These are phyloP conservation scores for Anisodus acutangulus DNA, from an alignment of 257 asterid species.

Conservation along the genomic window DNA sequence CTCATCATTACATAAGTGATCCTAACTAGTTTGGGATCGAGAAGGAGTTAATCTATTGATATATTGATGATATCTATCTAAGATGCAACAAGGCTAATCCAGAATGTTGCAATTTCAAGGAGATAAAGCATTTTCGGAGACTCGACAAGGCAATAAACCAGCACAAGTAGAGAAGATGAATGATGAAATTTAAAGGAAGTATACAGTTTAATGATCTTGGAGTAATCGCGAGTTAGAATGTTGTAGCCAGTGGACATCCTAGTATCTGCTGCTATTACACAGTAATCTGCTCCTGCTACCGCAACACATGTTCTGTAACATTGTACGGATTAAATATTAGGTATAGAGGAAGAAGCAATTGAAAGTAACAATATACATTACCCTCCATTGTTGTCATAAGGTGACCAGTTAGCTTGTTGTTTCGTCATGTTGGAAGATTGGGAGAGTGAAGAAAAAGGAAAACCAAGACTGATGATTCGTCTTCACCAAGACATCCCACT, in stretches of 20 bases:
- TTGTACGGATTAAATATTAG: neutral
- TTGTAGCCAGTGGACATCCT: slow-evolving; percentile 79
- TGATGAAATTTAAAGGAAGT: neutral
- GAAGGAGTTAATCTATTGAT: neutral
- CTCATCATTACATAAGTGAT: neutral
- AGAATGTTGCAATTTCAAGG: neutral
- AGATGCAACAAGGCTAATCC: neutral
- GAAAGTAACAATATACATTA: slow-evolving; percentile 32
- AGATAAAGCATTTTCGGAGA: neutral
- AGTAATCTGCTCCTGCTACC: slow-evolving; percentile 89
- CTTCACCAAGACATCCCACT: neutral
- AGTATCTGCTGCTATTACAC: slow-evolving; percentile 93
- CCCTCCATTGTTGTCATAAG: slow-evolving; percentile 99
- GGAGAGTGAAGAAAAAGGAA: neutral
- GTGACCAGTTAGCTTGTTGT: slow-evolving; percentile 88
- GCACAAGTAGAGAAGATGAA: neutral
- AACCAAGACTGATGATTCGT: neutral
- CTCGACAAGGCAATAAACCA: neutral
- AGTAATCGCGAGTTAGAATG: slow-evolving; percentile 88
- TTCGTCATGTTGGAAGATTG: slow-evolving; percentile 55
- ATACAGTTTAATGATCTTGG: slow-evolving; percentile 83
- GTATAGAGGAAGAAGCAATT: neutral
- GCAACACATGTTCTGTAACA: slow-evolving; percentile 83
- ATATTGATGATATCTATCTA: neutral
- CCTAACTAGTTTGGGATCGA: neutral